These are phyloP conservation scores for Malus hybrid DNA, from an alignment of 331 rosid genomes.

Conservation along the genomic window DNA sequence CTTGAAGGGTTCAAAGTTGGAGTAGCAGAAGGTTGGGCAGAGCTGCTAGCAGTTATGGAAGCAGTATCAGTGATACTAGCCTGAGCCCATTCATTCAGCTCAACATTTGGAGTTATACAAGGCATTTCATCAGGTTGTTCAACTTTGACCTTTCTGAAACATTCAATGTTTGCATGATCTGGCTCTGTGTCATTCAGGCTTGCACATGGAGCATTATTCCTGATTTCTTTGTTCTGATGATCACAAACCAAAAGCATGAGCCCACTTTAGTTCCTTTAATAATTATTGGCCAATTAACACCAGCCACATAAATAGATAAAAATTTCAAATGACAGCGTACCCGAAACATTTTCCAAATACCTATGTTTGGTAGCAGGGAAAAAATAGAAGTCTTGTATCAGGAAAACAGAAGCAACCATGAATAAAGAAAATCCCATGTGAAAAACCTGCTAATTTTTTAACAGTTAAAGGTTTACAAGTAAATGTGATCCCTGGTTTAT, in stretches of 20 bases:
- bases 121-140: slow-evolving; percentile 44
- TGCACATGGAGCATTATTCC: slow-evolving; percentile 27
- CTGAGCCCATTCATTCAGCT: slow-evolving; percentile 50
- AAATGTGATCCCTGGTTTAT: not conserved
- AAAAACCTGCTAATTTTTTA: not conserved
- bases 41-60: slow-evolving; percentile 49
- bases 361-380: not conserved
- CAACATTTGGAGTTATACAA: slow-evolving; percentile 40
- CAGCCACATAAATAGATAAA: not conserved
- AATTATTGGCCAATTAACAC: slow-evolving; percentile 9
- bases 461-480: too few relatives aligned
- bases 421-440: not conserved
- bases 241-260: slow-evolving; percentile 52
- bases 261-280: slow-evolving; percentile 17
- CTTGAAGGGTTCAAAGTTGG: slow-evolving; percentile 60
- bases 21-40: slow-evolving; percentile 44
- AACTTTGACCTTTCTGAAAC: slow-evolving; percentile 41
- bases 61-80: slow-evolving; percentile 23
- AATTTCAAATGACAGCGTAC: not conserved
- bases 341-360: not conserved
- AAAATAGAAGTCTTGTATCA: not conserved
- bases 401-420: not conserved
- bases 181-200: slow-evolving; percentile 38
- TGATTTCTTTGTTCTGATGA: slow-evolving; percentile 42
- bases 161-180: slow-evolving; percentile 35